Evolutionary conservation across 2,329 filamentous ascomycete genomes (phyloP), one percentile per base, ranked within the genome.

Genomic region (Waltergamsia citrina): DNA sequence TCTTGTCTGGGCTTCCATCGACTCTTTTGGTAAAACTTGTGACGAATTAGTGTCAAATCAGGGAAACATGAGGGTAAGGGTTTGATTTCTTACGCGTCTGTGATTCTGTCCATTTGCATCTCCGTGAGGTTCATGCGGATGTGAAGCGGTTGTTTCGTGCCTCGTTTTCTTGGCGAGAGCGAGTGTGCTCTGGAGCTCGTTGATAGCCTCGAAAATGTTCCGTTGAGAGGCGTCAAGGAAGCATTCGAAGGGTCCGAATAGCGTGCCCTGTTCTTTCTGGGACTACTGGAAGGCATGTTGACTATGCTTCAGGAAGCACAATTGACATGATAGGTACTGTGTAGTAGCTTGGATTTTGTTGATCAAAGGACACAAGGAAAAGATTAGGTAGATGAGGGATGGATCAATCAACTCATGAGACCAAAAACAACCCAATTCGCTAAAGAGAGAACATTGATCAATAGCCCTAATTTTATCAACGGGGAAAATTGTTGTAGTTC

Each of bases 51-150:
- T n/a, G 7, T 34, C 15, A 17, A 20, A 5, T 8, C 17, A 19
- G n/a, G 3, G 8, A 28, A 18, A 22, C 7, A 15, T 21, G 7
- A 28, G n/a, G n/a, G 3, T 20, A 5, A 18, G 10, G 12, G 30
- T 5, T 8, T 11, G 21, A 8, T 15, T 20, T 33, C 62, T 39
- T 53, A 69, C 67, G 57, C 62, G 31, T 63, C 55, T 4, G 66
- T 60, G 28, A 70, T 51, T 38, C 54, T 63, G 36, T 69, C 60
- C 54, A 70, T 60, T 39, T 69, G 63, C 1, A 55, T 59, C 29
- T 69, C 62, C 5, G 65, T 70, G 35, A 70, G 41, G 39, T 66
- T 67, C 43, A 70, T 55, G 17, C 64, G 62, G 20, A 70, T 57
- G 25, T 64, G 59, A 15, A 70, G 50, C 3, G 59, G 59, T 29